Evolutionary conservation across 1,139 yeast species (phyloP), one percentile per base, ranked within the genome.

Genomic region (Nakaseomyces sp.): DNA sequence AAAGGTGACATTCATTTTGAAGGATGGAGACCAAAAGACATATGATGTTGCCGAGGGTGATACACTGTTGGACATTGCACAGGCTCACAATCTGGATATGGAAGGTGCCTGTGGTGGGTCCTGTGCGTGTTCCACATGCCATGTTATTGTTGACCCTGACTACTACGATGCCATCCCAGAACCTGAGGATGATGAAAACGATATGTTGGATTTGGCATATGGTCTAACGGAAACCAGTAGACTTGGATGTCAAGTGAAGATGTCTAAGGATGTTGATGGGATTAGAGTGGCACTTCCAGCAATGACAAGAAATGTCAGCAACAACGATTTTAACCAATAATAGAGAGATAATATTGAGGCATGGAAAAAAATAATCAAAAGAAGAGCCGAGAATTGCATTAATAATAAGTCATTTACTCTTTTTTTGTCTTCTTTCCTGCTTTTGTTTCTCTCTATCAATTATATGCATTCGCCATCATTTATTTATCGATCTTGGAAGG

Each of bases 101-200:
- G 98, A 91, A 63, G 95, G 98, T 39, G 98, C 98, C 0, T 91
- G 98, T 67, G 98, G 98, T 30, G 98, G 98, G 2, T 87, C 96
- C 2, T 91, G 98, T 70, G 98, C 98, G 1, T 91, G 98, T 62
- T 88, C 96, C 3, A 91, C 98, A 0, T 91, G 98, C 63, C 98
- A 91, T 67, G 81, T 91, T 47, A 91, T 91, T 43, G 88, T 91
- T 32, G 98, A 91, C 61, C 98, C 98, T 1, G 96, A 83, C 40
- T 88, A 70, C 61, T 91, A 87, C 65, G 98, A 91, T 60, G 76
- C 70, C 47, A 76, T 91, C 54, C 95, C 94, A 22, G 98, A 91
- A 63, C 98, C 98, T 0, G 87, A 81, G 52, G 98, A 91, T 60
- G 98, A 91, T 60, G 98, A 91, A 65, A 89, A 93, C 62, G 98